phyloP scores from a whole-genome alignment of 257 asterid species.

The Orobanche coerulescens region DNA sequence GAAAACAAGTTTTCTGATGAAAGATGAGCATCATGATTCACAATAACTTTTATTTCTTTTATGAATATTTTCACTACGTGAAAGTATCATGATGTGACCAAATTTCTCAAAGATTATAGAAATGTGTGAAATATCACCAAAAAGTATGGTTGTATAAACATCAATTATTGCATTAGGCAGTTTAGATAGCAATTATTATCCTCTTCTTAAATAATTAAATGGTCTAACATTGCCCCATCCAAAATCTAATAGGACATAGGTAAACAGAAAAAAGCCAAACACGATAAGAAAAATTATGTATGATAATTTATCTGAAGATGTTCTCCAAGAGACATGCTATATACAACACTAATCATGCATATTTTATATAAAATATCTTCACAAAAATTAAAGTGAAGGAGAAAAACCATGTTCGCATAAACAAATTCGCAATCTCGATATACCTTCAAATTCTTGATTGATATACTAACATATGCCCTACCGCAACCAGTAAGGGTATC shows the following conservation, averaged over 20 bases:
- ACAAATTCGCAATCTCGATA: background rate
- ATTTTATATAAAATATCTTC: background rate
- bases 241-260: background rate
- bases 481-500: background rate
- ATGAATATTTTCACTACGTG: background rate
- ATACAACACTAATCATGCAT: background rate
- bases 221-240: too few relatives aligned
- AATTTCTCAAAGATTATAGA: slow-evolving; percentile 4
- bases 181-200: too few relatives aligned
- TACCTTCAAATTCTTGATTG: background rate
- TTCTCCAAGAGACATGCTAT: background rate
- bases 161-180: background rate
- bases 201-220: too few relatives aligned
- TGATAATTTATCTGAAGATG: background rate
- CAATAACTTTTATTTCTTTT: background rate
- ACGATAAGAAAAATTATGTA: background rate
- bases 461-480: background rate
- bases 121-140: background rate
- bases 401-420: background rate
- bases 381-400: background rate
- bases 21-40: background rate
- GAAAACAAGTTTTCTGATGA: background rate
- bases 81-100: background rate
- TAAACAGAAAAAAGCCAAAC: background rate
- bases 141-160: slow-evolving; percentile 6